Conservation (phyloP, 768 basidiomycete genomes). For the Tricholoma matsutake region DNA sequence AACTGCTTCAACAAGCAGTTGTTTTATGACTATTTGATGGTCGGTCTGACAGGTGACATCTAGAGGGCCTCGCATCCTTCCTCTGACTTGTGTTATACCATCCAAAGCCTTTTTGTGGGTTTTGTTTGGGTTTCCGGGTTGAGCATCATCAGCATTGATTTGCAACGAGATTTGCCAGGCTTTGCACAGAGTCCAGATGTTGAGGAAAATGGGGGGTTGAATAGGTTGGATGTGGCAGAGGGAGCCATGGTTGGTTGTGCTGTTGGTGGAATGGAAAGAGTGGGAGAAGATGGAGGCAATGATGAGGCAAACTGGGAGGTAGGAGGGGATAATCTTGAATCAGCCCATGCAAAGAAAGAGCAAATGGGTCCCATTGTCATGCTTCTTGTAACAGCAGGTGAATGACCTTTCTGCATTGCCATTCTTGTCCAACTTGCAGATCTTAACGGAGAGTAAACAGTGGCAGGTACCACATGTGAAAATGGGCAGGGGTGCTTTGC, state of each 20-base stretch:
- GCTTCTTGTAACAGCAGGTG: background rate
- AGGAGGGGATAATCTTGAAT: background rate
- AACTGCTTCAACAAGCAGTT: too few relatives aligned
- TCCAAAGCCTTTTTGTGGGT: too few relatives aligned
- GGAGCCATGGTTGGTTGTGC: background rate
- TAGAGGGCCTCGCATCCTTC: too few relatives aligned
- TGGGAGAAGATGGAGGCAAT: background rate
- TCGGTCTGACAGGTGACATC: too few relatives aligned
- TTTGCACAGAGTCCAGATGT: background rate
- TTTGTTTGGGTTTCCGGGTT: too few relatives aligned
- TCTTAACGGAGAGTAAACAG: too few relatives aligned
- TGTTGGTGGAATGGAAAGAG: background rate
- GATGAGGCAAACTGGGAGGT: background rate
- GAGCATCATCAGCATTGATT: too few relatives aligned
- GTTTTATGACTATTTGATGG: too few relatives aligned
- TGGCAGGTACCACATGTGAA: too few relatives aligned
- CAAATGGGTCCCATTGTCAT: too few relatives aligned
- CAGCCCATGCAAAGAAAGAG: too few relatives aligned
- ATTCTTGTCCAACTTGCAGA: background rate
- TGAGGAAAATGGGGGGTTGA: background rate
- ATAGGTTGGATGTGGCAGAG: background rate
- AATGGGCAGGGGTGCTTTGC: background rate
- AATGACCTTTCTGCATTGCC: background rate
- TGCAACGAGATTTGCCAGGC: background rate
- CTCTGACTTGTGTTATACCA: too few relatives aligned